Base-by-base conservation (phyloP, 2,329 filamentous ascomycete genomes). In the Cladosporium phlei region DNA sequence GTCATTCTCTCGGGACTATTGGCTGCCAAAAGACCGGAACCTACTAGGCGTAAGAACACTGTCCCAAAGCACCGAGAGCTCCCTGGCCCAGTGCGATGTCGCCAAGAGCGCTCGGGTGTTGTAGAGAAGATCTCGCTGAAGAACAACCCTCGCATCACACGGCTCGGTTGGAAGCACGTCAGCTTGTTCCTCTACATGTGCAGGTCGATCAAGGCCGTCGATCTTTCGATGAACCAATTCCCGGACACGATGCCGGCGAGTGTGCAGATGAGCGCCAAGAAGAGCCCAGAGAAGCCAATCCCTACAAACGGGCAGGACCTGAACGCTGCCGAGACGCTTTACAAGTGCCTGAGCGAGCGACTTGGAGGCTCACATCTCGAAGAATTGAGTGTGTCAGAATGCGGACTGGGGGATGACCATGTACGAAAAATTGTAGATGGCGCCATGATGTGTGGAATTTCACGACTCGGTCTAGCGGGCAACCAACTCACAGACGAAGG, bases 101-200 rank as follows among this genome's bases (percentile, higher is more conserved):
- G 54, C 49, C 46, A 55, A 10, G 69, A 74, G 2, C 75, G 79
- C 42, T 79, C 80, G 38, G 89, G 89, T 12, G 81, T 94, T 1
- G 80, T 97, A 4, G 89, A 96, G 69, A 86, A 88, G 52, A 70
- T 98, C 5, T 85, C 88, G 2, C 69, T 98, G 32, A 95, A 94
- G 68, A 88, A 94, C 67, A 97, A 97, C 62, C 68, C 75, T 1
- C 91, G 89, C 59, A 83, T 97, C 50, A 86, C 88, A 0, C 74
- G 76, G 1, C 85, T 94, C 53, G 93, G 91, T 12, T 98, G 93
- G 93, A 89, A 85, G 59, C 82, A 97, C 62, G 82, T 97, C 48
- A 85, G 85, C 30, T 72, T 95, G 5, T 98, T 97, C 63, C 75
- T 95, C 43, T 88, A 95, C 67, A 83, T 96, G 72, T 95, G 88